A percentile compares a stretch with the other conserved stretches of the same genome.
These are phyloP conservation scores for Hypoxylon sp. DNA, from an alignment of 2,329 filamentous ascomycete species.

Conservation along the genomic window DNA sequence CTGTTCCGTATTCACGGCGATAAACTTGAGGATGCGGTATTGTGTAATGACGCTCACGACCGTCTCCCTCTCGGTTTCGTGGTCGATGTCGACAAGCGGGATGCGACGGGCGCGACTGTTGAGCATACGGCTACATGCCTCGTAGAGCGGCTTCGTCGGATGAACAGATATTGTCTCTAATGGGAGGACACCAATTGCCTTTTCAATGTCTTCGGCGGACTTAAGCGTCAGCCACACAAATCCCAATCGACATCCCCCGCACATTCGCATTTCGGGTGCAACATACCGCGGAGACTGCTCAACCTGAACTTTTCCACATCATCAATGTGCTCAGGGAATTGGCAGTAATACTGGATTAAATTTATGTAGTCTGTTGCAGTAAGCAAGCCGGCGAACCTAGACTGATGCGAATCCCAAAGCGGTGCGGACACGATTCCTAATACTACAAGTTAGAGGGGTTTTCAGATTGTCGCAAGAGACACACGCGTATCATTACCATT, in stretches of 20 bases:
- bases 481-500: slow-evolving; percentile 70
- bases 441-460: slow-evolving; percentile 24
- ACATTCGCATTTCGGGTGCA: slow-evolving; percentile 20
- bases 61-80: slow-evolving; percentile 90
- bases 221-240: slow-evolving; percentile 22
- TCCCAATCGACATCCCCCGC: slow-evolving; percentile 20
- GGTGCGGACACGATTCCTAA: slow-evolving; percentile 96
- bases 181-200: slow-evolving; percentile 86
- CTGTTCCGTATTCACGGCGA: slow-evolving; percentile 87
- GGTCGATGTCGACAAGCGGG: slow-evolving; percentile 90
- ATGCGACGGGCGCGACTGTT: slow-evolving; percentile 92
- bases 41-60: slow-evolving; percentile 98
- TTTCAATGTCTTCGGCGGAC: slow-evolving; percentile 80
- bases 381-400: slow-evolving; percentile 90
- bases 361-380: slow-evolving; percentile 99
- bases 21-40: slow-evolving; percentile 98
- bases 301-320: slow-evolving; percentile 94
- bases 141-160: slow-evolving; percentile 88
- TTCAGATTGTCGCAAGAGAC: slow-evolving; percentile 11
- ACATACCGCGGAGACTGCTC: slow-evolving; percentile 85
- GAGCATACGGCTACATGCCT: slow-evolving; percentile 94
- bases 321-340: slow-evolving; percentile 88
- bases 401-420: slow-evolving; percentile 93
- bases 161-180: slow-evolving; percentile 97
- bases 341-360: slow-evolving; percentile 98